Evolutionary conservation across 2,329 filamentous ascomycete genomes (phyloP), one percentile per base, ranked within the genome.

Genomic region (Venturia oleaginea): DNA sequence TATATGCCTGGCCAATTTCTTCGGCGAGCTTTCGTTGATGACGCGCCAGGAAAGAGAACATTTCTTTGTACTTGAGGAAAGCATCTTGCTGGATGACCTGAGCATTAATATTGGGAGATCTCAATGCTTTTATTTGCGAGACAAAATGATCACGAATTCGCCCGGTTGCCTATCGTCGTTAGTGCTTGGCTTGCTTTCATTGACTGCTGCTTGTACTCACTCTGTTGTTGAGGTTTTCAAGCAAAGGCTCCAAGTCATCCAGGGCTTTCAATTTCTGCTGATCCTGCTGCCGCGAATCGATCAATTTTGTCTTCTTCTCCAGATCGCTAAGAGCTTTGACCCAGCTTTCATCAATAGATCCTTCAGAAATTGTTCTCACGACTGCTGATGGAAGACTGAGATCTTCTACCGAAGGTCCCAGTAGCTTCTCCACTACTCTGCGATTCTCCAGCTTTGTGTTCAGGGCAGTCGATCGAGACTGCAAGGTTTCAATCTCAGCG

Each of bases 51-150:
- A 97, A 99, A 6, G 85, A 82, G 75, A 88, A 99, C 0, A 97
- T 79, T 40, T 96, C 92, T 74, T 91, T 96, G 78, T 92, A 96
- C 69, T 85, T 88, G 60, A 97, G 79, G 70, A 99, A 92, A 66
- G 88, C 90, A 72, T 96, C 91, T 71, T 97, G 92, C 73, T 99
- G 94, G 60, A 99, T 92, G 65, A 97, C 89, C 73, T 99, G 94
- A 2, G 93, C 92, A 74, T 99, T 97, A 74, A 97, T 96, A 71
- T 93, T 94, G 17, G 94, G 94, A 32, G 93, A 96, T 65, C 94
- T 86, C 62, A 99, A 80, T 4, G 92, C 91, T 76, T 96, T 96
- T 74, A 99, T 94, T 74, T 97, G 93, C 19, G 90, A 85, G 15
- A 99, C 94, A 43, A 99, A 82, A 72, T 96, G 95, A 75, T 99